Base-by-base conservation (phyloP, 2,329 filamentous ascomycete genomes). In the Cadophora sp. region DNA sequence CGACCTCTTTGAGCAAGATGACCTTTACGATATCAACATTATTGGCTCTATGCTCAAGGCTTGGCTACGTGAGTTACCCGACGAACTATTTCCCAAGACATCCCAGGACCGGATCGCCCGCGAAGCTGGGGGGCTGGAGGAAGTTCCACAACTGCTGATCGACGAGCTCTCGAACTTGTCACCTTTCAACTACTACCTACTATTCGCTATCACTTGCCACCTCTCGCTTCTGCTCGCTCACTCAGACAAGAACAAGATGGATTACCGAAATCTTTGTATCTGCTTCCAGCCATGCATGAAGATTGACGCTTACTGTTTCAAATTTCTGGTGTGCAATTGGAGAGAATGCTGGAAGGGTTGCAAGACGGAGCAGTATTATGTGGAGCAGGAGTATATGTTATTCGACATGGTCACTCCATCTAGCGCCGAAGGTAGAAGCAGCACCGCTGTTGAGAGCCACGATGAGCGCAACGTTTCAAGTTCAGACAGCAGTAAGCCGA, bases 281-380 rank as follows among this genome's bases (percentile, higher is more conserved):
- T 98, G 95, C 82, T 97, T 97, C 80, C 94, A 97, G 80, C 95
- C 95, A 3, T 97, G 94, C 80, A 93, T 98, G 87, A 97, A 95
- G 81, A 96, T 98, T 68, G 95, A 98, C 76, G 91, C 91, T 0
- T 97, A 95, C 79, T 97, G 93, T 79, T 98, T 98, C 85, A 93
- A 94, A 76, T 97, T 97, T 73, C 85, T 98, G 14, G 94, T 98
- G 24, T 93, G 93, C 77, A 92, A 98, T 78, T 98, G 95, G 95
- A 90, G 94, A 74, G 91, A 97, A 74, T 98, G 95, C 82, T 98
- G 95, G 95, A 94, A 96, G 79, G 95, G 95, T 9, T 98, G 95
- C 82, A 94, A 91, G 83, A 97, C 92, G 14, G 95, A 98, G 80
- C 89, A 93, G 71, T 89, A 89, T 73, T 95, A 87, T 76, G 89